A percentile compares a stretch with the other conserved stretches of the same genome.
phyloP scores from a whole-genome alignment of 805 yeast species.

The Wickerhamomyces subpelliculosus region DNA sequence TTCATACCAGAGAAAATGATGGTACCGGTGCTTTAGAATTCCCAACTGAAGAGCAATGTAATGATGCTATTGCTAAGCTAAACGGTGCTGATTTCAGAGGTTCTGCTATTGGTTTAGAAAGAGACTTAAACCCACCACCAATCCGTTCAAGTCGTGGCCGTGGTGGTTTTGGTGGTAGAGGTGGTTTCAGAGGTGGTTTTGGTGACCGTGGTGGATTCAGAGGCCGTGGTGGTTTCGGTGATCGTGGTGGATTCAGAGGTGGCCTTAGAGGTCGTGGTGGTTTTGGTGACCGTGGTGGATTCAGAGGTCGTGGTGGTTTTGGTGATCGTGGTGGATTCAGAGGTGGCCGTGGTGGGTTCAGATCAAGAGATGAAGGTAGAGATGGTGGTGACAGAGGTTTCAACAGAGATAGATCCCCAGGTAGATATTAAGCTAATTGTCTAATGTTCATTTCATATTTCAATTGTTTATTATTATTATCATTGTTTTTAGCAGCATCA shows the following conservation, averaged over 20 bases:
- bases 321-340: conserved; percentile 15
- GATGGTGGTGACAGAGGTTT: conserved; percentile 34
- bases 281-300: conserved; percentile 23
- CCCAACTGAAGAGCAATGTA: conserved; percentile 65
- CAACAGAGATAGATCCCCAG: conserved; percentile 71
- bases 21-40: conserved; percentile 42
- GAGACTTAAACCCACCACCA: conserved; percentile 55
- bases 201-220: conserved; percentile 28
- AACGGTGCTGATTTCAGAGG: conserved; percentile 72
- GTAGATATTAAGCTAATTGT: conserved; percentile 57
- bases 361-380: conserved; percentile 21
- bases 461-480: not conserved
- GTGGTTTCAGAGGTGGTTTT: conserved; percentile 34
- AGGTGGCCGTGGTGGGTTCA: conserved; percentile 19
- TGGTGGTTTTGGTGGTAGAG: conserved; percentile 33
- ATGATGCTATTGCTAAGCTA: conserved; percentile 63
- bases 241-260: conserved; percentile 36
- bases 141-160: conserved; percentile 39
- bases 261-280: conserved; percentile 17
- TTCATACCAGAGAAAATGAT: conserved; percentile 37
- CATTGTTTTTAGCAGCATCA: no score
- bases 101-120: conserved; percentile 63
- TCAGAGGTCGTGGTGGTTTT: conserved; percentile 32
- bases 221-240: conserved; percentile 42
- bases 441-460: no score